Conservation (phyloP, 78 protist species). For the Dictyostelium capitatum region DNA sequence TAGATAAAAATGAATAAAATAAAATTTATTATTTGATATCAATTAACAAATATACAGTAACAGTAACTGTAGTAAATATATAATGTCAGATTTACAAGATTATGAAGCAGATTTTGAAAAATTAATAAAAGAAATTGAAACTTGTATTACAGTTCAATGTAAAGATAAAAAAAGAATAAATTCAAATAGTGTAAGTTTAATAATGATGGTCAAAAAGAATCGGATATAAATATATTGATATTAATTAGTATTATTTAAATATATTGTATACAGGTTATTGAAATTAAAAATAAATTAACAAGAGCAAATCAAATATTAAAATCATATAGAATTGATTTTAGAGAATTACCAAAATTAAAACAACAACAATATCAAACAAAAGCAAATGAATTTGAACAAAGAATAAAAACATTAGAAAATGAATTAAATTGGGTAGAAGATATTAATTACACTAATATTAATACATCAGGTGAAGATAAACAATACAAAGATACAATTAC, state of each 20-base stretch:
- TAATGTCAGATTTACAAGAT: conserved; percentile 1
- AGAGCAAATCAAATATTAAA: conserved; percentile 36
- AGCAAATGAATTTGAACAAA: conserved; percentile 32
- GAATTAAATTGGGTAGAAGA: conserved; percentile 57
- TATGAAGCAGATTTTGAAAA: conserved; percentile 7
- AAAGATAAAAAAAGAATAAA: not conserved
- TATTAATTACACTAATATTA: not conserved
- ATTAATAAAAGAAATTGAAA: not conserved
- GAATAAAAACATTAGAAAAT: conserved; percentile 46
- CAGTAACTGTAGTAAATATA: no score
- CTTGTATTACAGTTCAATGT: not conserved
- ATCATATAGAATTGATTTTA: conserved; percentile 24
- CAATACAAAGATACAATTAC: conserved; percentile 8
- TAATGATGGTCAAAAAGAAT: no score
- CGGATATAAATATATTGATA: not conserved
- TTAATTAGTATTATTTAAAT: not conserved
- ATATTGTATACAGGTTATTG: not conserved
- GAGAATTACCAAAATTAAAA: conserved; percentile 25
- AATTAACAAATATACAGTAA: no score
- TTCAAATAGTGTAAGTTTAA: not conserved
- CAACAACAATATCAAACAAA: not conserved
- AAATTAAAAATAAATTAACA: not conserved
- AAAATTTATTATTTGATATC: no score
- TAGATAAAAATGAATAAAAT: no score
- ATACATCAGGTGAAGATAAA: not conserved